These are phyloP conservation scores for Lipomyces chichibuensis DNA, from an alignment of 805 yeast species.

Conservation along the genomic window DNA sequence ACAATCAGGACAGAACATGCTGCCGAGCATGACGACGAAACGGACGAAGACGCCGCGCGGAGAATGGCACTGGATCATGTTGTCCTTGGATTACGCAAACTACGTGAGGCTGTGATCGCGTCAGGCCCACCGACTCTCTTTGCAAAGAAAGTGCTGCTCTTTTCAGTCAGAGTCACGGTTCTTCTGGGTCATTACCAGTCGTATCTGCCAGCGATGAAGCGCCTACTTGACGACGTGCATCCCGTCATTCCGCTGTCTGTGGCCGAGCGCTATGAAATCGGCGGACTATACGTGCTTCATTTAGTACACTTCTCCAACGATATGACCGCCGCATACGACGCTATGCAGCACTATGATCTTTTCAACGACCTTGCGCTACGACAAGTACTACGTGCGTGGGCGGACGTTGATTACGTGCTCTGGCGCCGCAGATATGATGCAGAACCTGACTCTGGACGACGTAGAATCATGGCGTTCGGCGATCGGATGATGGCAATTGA, in stretches of 20 bases:
- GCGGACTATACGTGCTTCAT: conserved; percentile 52
- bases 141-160: conserved; percentile 52
- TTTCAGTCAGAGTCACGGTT: conserved; percentile 53
- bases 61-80: conserved; percentile 16
- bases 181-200: conserved; percentile 56
- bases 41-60: conserved; percentile 13
- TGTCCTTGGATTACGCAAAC: conserved; percentile 42
- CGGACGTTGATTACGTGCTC: conserved; percentile 33
- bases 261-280: conserved; percentile 49
- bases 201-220: conserved; percentile 57
- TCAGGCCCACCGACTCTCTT: conserved; percentile 44
- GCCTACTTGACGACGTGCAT: conserved; percentile 45
- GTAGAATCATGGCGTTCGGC: conserved; percentile 32
- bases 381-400: conserved; percentile 33
- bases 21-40: conserved; percentile 6
- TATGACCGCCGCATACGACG: conserved; percentile 33
- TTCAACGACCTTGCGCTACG: conserved; percentile 27
- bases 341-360: conserved; percentile 23
- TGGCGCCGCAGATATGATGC: conserved; percentile 29
- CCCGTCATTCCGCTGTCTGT: conserved; percentile 36
- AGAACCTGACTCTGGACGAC: conserved; percentile 31
- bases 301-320: conserved; percentile 36
- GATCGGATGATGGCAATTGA: conserved; percentile 26
- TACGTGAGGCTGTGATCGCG: conserved; percentile 59
- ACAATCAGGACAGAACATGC: background rate